Evolutionary conservation across 2,329 filamentous ascomycete genomes (phyloP), one percentile per base, ranked within the genome.

Genomic region (Hymenoscyphus fructigenus): DNA sequence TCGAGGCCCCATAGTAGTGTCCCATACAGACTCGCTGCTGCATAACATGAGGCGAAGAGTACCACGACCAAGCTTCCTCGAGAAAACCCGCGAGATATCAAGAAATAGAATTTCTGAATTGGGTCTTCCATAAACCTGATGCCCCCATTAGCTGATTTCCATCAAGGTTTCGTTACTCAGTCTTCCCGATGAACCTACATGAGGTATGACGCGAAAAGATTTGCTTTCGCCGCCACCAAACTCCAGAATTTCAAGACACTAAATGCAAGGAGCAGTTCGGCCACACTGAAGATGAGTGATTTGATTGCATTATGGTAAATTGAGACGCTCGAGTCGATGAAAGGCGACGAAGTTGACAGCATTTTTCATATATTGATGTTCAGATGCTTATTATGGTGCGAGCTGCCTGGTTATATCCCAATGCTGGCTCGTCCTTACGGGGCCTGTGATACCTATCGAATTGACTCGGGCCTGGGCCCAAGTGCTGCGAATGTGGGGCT

Each of bases 1-100:
- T 62, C 61, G 9, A 62, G 38, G 36, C 61, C 61, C 61, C 61
- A 62, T 7, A 62, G 47, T 32, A 62, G 32, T 4, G 61, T 62
- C 2, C 61, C 61, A 58, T 58, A 62, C 7, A 62, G 23, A 62
- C 55, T 62, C 17, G 61, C 53, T 3, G 36, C 53, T n/a, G 38
- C 26, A 20, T 62, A 58, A 26, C 34, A 9, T 15, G n/a, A 34
- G 12, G 53, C 28, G 57, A 62, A 62, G 23, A 14, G 57, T 3
- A 62, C 34, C 7, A 58, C 55, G 6, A 62, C 20, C 7, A 62
- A 32, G 29, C 34, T 59, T 20, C 15, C 50, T 17, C 55, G n/a
- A 7, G 61, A 62, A 20, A 62, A 58, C 10, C 61, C 61, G 14
- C 41, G 34, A 17, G 61, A 62, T 23, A n/a, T 14, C 17, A 62